Percentiles rank a stretch among this genome's conserved stretches.
phyloP scores from a whole-genome alignment of 2,329 filamentous ascomycete species.

The Ustilaginoidea virens region DNA sequence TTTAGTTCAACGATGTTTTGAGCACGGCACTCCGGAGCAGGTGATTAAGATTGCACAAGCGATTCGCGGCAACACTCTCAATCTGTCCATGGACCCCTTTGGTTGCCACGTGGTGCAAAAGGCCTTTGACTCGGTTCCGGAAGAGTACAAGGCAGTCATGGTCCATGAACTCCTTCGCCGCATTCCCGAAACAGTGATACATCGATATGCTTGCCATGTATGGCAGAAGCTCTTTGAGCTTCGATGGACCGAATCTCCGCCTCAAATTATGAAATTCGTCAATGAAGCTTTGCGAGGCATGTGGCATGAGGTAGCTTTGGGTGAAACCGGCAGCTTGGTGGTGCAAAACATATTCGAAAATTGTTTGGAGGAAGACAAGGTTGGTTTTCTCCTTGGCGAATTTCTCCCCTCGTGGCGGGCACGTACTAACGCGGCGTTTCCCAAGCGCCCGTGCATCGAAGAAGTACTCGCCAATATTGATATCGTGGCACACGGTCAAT shows the following conservation, averaged over 20 bases:
- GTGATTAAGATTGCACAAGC: slow-evolving; percentile 87
- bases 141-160: slow-evolving; percentile 97
- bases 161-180: slow-evolving; percentile 91
- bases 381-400: slow-evolving; percentile 20
- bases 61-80: slow-evolving; percentile 87
- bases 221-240: slow-evolving; percentile 99
- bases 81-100: slow-evolving; percentile 94
- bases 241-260: slow-evolving; percentile 85
- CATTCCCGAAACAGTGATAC: slow-evolving; percentile 95
- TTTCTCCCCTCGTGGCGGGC: too few relatives aligned
- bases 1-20: slow-evolving; percentile 94
- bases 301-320: slow-evolving; percentile 97
- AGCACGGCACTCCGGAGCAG: slow-evolving; percentile 90
- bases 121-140: slow-evolving; percentile 92
- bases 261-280: slow-evolving; percentile 97
- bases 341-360: slow-evolving; percentile 99
- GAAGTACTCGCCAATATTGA: slow-evolving; percentile 93
- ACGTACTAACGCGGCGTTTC: too few relatives aligned
- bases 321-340: slow-evolving; percentile 92
- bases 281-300: slow-evolving; percentile 89
- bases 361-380: slow-evolving; percentile 96
- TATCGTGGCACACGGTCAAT: slow-evolving; percentile 91
- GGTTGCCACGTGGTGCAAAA: slow-evolving; percentile 98
- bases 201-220: slow-evolving; percentile 96
- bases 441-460: slow-evolving; percentile 88